Base-by-base conservation (phyloP, 345 rosid genomes). In the Reutealis trisperma region DNA sequence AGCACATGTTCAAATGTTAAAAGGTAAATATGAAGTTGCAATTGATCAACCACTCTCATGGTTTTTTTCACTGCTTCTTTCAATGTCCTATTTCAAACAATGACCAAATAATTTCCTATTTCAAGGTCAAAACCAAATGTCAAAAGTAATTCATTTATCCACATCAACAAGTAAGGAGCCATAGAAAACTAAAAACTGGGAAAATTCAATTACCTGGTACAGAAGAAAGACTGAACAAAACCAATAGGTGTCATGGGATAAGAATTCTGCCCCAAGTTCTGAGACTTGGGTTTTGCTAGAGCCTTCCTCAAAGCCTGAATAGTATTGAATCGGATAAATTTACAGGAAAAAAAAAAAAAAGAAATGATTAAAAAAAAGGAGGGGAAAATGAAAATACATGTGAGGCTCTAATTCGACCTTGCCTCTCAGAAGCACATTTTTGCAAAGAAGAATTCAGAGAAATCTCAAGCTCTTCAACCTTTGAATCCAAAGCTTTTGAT, bases 211-310 rank as follows among this genome's bases (percentile, higher is more conserved):
- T 78, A 88, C 89, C 89, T 86, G 45, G 97, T 90, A 65, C 94
- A 91, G 84, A 93, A 94, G 90, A 97, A 94, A 72, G 97, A 93
- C 58, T 79, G 94, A 58, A 94, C 84, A 47, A 83, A 61, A 61
- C 97, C 98, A 77, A 93, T 89, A 27, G 94, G 94, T 63, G 84
- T 74, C 97, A 93, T 85, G 13, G 97, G 97, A 82, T 91, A 94
- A 9, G 87, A 78, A 61, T 79, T 77, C 65, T 21, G 75, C 80
- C 82, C 86, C 79, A 85, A 82, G 72, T 75, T 77, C 71, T 83
- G 81, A 19, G 86, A 72, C 63, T 75, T 84, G 45, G 84, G 72
- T 42, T 81, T 79, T 10, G 90, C 85, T 77, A 95, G 71, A 18
- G 92, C 90, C 71, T 90, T 86, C 83, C 99, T 89, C 79, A 95